Base-by-base conservation (phyloP, 2,329 filamentous ascomycete genomes). In the Cytospora leucostoma region DNA sequence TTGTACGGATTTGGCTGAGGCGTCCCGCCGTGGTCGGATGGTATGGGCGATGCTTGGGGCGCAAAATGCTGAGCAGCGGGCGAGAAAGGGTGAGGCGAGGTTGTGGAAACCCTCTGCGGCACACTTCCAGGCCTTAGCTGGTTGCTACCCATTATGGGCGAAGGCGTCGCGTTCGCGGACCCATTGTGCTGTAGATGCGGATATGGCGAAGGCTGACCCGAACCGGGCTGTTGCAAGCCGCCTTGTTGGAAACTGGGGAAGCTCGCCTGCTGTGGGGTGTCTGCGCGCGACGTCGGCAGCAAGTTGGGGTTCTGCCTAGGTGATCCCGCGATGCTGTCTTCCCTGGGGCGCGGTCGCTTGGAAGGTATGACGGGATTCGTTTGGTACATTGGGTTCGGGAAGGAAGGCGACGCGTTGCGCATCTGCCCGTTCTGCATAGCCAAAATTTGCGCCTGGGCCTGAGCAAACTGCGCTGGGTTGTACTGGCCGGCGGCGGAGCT, bases 1-100 rank as follows among this genome's bases (percentile, higher is more conserved):
- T 56, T 59, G 69, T 87, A 92, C n/a, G 84, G 82, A 67, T 83
- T 87, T 50, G 88, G 90, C 72, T 93, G 91, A 0, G 91, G 89
- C 10, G 90, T 93, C 62, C 87, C 86, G 34, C 82, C 83, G 69
- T 92, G 89, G 66, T 95, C 91, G 32, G 90, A 89, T 6, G 90
- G 87, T 17, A 89, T 86, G 12, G 92, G 91, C 3, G 92, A 95
- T 65, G 88, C 84, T 71, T 93, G 90, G 17, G 84, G 77, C 44
- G 82, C 84, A 70, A 92, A 91, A n/a, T 63, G 56, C 69, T 90
- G 88, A 37, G 85, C 83, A 63, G 88, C 88, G 17, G 91, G 90
- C 1, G 91, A 93, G 74, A 96, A 97, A 1, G 92, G 92, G 75
- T 95, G 94, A 4, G 95, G 94, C 37, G 95, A 98, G 51, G 92